Evolutionary conservation across 495 filamentous ascomycete genomes (phyloP).

Genomic region (Daldinia concentrica): DNA sequence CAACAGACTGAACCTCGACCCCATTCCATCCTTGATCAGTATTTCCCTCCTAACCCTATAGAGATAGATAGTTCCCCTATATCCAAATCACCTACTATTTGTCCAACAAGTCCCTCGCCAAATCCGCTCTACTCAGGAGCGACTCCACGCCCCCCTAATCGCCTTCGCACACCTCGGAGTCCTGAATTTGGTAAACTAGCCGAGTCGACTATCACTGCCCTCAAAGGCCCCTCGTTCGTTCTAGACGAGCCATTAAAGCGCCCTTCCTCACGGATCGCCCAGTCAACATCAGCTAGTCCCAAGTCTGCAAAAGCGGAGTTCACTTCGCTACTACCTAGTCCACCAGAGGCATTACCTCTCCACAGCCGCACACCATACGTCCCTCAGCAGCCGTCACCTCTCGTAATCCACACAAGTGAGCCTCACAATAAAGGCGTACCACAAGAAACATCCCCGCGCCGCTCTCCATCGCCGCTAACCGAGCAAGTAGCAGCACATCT

Average conservation of each 20-base stretch:
- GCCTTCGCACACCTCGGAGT: neutral
- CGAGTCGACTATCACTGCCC: conserved; percentile 16
- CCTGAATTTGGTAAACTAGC: neutral
- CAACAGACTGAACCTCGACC: conserved; percentile 25
- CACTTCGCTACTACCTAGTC: neutral
- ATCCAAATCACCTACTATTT: conserved; percentile 1
- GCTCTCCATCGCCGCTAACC: conserved; percentile 28
- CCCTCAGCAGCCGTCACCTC: conserved; percentile 33
- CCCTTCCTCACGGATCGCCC: conserved; percentile 35
- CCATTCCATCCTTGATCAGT: conserved; percentile 43
- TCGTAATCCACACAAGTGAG: neutral
- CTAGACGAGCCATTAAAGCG: conserved; percentile 44
- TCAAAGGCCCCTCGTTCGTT: conserved; percentile 41
- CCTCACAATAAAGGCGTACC: neutral
- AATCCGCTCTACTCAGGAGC: neutral
- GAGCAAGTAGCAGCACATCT: conserved; percentile 20
- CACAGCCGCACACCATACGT: conserved; percentile 40
- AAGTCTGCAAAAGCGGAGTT: neutral
- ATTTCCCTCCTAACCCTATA: conserved; percentile 34
- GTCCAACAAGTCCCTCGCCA: conserved; percentile 21
- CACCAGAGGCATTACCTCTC: conserved; percentile 13
- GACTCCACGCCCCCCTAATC: neutral
- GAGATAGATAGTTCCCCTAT: neutral
- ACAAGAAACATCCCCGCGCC: conserved; percentile 1
- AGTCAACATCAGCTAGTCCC: conserved; percentile 10